A percentile compares a stretch with the other conserved stretches of the same genome.
Conservation (phyloP, 257 asterid species). For the Nicotiana obtusifolia region DNA sequence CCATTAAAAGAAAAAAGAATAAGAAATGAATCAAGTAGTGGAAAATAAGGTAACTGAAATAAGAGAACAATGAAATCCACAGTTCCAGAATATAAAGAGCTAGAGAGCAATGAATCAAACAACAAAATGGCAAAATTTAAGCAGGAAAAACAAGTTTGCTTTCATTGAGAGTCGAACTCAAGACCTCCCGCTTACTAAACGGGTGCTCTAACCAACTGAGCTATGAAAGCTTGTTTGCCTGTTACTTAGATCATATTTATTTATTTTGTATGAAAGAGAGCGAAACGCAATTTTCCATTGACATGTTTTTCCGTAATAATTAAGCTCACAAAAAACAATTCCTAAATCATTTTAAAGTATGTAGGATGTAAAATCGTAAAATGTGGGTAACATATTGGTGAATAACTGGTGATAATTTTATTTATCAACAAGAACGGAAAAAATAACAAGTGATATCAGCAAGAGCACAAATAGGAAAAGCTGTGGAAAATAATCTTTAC, state of each 20-base stretch:
- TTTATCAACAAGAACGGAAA: too few relatives aligned
- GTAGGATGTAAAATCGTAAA: neutral
- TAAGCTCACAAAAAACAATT: neutral
- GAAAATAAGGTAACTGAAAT: too few relatives aligned
- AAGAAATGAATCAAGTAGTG: neutral
- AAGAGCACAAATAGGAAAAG: neutral
- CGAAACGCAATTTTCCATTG: neutral
- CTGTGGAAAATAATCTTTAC: neutral
- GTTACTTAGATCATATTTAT: fast-evolving
- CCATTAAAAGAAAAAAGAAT: neutral
- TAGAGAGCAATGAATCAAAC: too few relatives aligned
- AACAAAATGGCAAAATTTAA: too few relatives aligned
- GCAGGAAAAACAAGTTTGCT: neutral
- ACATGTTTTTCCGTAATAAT: neutral
- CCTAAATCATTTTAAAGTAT: neutral
- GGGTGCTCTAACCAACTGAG: constrained; percentile 41
- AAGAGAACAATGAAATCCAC: too few relatives aligned
- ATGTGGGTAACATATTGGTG: neutral
- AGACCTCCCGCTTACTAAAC: constrained; percentile 44
- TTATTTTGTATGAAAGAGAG: too few relatives aligned
- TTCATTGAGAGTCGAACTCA: constrained; percentile 42
- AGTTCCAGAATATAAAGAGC: too few relatives aligned
- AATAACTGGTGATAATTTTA: too few relatives aligned
- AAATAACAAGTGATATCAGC: neutral
- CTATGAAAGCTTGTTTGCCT: neutral